Percentiles rank a stretch among this genome's conserved stretches.
These are phyloP conservation scores for Noccaea caerulescens DNA, from an alignment of 345 rosid genomes.

Conservation along the genomic window DNA sequence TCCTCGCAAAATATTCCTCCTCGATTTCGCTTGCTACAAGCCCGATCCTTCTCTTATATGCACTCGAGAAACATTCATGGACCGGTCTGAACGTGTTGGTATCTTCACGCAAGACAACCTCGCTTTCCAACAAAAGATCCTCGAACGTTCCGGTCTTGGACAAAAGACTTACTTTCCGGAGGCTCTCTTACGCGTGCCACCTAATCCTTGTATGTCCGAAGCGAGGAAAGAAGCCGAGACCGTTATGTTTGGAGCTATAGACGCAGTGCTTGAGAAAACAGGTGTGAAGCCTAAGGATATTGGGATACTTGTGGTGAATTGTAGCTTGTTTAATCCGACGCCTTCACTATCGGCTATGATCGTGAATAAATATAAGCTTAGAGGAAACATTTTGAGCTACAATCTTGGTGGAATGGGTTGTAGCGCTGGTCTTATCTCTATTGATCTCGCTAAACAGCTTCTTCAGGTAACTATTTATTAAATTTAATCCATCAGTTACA, in stretches of 20 bases:
- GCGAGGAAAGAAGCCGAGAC: constrained; percentile 54
- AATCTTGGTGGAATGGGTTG: constrained; percentile 73
- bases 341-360: constrained; percentile 56
- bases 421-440: constrained; percentile 65
- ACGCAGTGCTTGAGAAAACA: constrained; percentile 52
- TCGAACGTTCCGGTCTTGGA: constrained; percentile 82
- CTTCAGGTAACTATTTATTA: constrained; percentile 43
- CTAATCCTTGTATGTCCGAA: constrained; percentile 46
- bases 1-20: constrained; percentile 67
- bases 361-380: constrained; percentile 53
- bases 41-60: constrained; percentile 56
- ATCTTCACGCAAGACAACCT: constrained; percentile 66
- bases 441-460: constrained; percentile 59
- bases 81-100: constrained; percentile 49
- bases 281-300: constrained; percentile 49
- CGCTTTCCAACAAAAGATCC: constrained; percentile 77
- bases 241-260: constrained; percentile 57
- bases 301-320: constrained; percentile 55
- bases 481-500: neutral
- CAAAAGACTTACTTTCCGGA: constrained; percentile 78
- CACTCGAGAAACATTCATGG: constrained; percentile 67
- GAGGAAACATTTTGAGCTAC: constrained; percentile 53
- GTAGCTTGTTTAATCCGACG: constrained; percentile 60
- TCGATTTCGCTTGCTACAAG: constrained; percentile 79
- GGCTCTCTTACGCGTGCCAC: constrained; percentile 53